Conservation (phyloP, 495 filamentous ascomycete genomes). For the Penicillium simplicissimum region DNA sequence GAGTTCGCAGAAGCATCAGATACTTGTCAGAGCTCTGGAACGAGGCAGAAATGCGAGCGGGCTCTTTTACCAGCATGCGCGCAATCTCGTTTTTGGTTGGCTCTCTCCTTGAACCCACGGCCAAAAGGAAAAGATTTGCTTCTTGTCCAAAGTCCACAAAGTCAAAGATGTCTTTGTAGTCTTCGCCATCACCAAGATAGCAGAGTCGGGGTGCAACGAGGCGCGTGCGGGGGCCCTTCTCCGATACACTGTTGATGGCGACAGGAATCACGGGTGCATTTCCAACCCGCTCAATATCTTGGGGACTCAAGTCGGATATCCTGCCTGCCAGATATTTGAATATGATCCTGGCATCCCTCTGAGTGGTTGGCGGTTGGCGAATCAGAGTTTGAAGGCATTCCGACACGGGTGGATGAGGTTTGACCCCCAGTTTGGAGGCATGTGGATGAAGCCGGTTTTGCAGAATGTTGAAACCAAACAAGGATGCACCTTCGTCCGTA, state of each 20-base stretch:
- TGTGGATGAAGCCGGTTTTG: constrained; percentile 70
- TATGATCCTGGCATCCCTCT: constrained; percentile 61
- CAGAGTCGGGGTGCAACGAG: constrained; percentile 65
- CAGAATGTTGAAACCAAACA: constrained; percentile 80
- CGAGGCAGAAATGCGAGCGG: constrained; percentile 72
- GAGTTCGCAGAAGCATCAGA: constrained; percentile 70
- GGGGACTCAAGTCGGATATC: constrained; percentile 66
- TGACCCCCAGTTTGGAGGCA: constrained; percentile 80
- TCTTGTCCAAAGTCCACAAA: constrained; percentile 91
- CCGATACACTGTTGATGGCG: constrained; percentile 34
- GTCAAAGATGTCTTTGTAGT: constrained; percentile 89
- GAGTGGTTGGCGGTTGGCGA: constrained; percentile 64
- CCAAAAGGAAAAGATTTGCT: constrained; percentile 84
- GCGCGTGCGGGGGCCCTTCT: constrained; percentile 38
- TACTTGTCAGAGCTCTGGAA: constrained; percentile 84
- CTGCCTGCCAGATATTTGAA: constrained; percentile 84
- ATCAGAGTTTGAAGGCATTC: constrained; percentile 72
- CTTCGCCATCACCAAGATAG: constrained; percentile 74
- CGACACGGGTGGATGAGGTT: constrained; percentile 70
- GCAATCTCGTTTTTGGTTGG: constrained; percentile 86
- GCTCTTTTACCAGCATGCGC: constrained; percentile 71
- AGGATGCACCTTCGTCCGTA: constrained; percentile 70
- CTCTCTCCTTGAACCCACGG: constrained; percentile 85
- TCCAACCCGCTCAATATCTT: constrained; percentile 58
- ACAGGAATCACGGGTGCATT: constrained; percentile 73